Percentiles rank a stretch among this genome's conserved stretches.
These are phyloP conservation scores for Trapa incisa DNA, from an alignment of 345 rosid species.

Conservation along the genomic window DNA sequence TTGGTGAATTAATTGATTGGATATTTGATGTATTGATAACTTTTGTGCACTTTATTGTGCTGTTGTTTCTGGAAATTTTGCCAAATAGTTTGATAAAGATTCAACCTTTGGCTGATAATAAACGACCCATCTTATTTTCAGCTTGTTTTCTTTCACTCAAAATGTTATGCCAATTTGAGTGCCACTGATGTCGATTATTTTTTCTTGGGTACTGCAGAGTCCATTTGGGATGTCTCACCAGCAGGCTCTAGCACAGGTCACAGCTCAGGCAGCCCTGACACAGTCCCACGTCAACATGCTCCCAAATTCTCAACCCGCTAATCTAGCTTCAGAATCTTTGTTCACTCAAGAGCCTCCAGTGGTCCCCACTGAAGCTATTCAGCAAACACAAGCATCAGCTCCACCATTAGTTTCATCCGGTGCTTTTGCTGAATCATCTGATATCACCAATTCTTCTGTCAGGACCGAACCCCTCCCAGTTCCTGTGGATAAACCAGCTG, in stretches of 20 bases:
- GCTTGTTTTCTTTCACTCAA: neutral
- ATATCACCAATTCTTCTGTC: conserved; percentile 39
- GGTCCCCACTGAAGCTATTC: conserved; percentile 25
- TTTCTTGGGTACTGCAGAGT: conserved; percentile 28
- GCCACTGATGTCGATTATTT: conserved; percentile 13
- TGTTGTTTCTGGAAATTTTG: neutral
- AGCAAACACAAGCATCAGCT: conserved; percentile 22
- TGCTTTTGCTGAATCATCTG: conserved; percentile 28
- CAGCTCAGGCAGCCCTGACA: conserved; percentile 54
- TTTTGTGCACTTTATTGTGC: no score
- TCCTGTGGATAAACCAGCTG: conserved; percentile 70
- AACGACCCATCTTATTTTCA: neutral
- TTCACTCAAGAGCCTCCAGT: conserved; percentile 19
- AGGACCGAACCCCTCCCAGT: conserved; percentile 31
- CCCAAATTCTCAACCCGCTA: conserved; percentile 19
- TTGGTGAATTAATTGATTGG: neutral
- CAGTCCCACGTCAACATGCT: conserved; percentile 31
- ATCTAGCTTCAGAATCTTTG: conserved; percentile 17
- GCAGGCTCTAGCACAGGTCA: conserved; percentile 71
- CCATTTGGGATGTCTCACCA: conserved; percentile 77
- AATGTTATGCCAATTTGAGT: neutral
- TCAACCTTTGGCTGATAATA: neutral
- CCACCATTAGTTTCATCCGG: conserved; percentile 24
- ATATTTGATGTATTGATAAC: no score
- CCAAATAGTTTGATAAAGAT: neutral